Conservation (phyloP, 1,284 basidiomycete species). For the Flammula alnicola region DNA sequence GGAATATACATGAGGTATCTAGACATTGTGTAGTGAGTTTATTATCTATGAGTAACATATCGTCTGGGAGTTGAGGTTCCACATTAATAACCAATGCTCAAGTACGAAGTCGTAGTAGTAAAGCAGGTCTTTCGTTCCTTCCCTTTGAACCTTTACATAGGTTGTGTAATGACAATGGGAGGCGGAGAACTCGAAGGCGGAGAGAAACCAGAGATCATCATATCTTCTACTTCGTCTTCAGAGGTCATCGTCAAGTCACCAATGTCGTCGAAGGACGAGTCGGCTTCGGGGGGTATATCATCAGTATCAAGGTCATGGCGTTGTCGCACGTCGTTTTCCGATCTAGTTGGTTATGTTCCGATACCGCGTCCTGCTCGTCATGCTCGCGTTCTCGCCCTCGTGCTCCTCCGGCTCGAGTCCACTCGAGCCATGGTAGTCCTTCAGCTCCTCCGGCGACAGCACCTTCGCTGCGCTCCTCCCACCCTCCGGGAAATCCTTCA, state of each 20-base stretch:
- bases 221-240: constrained; percentile 38
- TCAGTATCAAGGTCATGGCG: neutral
- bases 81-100: too few species aligned
- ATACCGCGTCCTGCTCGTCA: constrained; percentile 2
- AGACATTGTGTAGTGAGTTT: too few species aligned
- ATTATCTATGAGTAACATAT: too few species aligned
- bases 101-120: too few species aligned
- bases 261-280: constrained; percentile 7
- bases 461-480: constrained; percentile 62
- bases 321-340: too few species aligned
- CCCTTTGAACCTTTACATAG: constrained; percentile 27
- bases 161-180: constrained; percentile 41
- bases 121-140: too few species aligned
- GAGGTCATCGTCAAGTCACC: constrained; percentile 22
- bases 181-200: constrained; percentile 33
- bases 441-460: constrained; percentile 71
- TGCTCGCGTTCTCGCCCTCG: constrained; percentile 3
- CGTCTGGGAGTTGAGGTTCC: too few species aligned
- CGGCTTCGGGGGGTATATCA: constrained; percentile 8
- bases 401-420: constrained; percentile 19
- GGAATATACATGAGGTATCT: too few species aligned
- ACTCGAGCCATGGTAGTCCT: constrained; percentile 54
- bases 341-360: too few species aligned
- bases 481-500: constrained; percentile 53
- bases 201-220: constrained; percentile 33